A percentile compares a stretch with the other conserved stretches of the same genome.
Evolutionary conservation across 495 filamentous ascomycete species (phyloP).

Genomic region (Aspergillus cavernicola): DNA sequence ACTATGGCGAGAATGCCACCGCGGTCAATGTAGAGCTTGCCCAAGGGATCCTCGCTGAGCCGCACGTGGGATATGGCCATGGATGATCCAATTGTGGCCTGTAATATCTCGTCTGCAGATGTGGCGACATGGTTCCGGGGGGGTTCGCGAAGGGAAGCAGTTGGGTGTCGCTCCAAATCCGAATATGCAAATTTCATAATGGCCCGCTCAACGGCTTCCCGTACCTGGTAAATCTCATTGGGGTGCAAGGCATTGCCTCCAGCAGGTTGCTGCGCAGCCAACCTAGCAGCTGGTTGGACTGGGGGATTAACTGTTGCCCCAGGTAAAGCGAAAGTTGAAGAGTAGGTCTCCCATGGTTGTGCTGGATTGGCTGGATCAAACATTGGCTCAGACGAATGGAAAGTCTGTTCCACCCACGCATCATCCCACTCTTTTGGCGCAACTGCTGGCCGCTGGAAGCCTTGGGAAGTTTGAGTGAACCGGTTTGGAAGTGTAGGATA

Average conservation of each 20-base stretch:
- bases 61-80: constrained; percentile 15
- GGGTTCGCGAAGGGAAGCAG: constrained; percentile 13
- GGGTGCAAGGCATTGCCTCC: too few species aligned
- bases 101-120: constrained; percentile 11
- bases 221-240: background rate
- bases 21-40: constrained; percentile 12
- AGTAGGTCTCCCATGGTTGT: too few species aligned
- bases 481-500: constrained; percentile 14
- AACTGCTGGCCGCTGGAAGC: constrained; percentile 15
- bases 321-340: too few species aligned
- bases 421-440: constrained; percentile 17
- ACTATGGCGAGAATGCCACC: constrained; percentile 20
- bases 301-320: too few species aligned
- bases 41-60: constrained; percentile 8
- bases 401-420: constrained; percentile 17
- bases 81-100: constrained; percentile 16
- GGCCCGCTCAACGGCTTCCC: constrained; percentile 25
- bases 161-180: constrained; percentile 28
- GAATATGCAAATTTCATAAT: constrained; percentile 28
- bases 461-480: background rate
- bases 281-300: too few species aligned
- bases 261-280: too few species aligned
- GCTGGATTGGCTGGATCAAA: background rate
- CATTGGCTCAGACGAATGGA: background rate
- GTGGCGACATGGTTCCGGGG: constrained; percentile 16